Conservation (phyloP, 2,329 filamentous ascomycete species). For the Fusarium phyllophilum region DNA sequence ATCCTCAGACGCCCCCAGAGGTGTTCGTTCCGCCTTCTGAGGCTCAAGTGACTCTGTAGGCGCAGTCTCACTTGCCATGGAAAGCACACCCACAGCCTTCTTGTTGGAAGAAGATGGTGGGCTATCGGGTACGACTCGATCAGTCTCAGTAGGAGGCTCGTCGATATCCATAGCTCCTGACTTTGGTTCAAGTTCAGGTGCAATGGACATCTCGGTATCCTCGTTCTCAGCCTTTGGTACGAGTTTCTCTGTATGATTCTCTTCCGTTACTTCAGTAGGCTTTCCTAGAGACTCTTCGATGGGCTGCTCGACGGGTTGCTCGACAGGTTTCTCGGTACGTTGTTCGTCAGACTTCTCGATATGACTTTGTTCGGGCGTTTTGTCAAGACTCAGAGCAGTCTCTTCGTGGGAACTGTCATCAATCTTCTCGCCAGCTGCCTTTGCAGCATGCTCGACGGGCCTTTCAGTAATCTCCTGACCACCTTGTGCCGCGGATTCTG, state of each 20-base stretch:
- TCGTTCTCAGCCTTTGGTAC: background rate
- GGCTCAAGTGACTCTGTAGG: slow-evolving; percentile 3
- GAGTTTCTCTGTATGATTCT: background rate
- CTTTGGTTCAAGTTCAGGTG: slow-evolving; percentile 48
- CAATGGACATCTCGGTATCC: slow-evolving; percentile 5
- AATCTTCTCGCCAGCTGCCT: background rate
- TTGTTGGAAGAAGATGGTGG: slow-evolving; percentile 10
- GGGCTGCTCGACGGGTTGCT: background rate
- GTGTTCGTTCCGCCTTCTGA: slow-evolving; percentile 2
- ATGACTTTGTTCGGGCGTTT: background rate
- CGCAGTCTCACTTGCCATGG: background rate
- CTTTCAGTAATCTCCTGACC: background rate
- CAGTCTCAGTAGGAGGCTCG: slow-evolving; percentile 18
- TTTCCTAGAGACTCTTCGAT: slow-evolving; percentile 1
- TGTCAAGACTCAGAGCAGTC: background rate
- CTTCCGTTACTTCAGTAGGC: background rate
- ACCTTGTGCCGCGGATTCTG: background rate
- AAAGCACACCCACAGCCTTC: background rate
- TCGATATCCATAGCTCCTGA: slow-evolving; percentile 56
- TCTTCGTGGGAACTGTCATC: background rate
- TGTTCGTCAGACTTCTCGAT: background rate
- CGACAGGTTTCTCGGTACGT: background rate
- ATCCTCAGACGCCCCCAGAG: background rate
- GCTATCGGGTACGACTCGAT: slow-evolving; percentile 9
- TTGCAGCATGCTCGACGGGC: background rate